These are phyloP conservation scores for Lentinus brumalis DNA, from an alignment of 768 basidiomycete genomes.

Conservation along the genomic window DNA sequence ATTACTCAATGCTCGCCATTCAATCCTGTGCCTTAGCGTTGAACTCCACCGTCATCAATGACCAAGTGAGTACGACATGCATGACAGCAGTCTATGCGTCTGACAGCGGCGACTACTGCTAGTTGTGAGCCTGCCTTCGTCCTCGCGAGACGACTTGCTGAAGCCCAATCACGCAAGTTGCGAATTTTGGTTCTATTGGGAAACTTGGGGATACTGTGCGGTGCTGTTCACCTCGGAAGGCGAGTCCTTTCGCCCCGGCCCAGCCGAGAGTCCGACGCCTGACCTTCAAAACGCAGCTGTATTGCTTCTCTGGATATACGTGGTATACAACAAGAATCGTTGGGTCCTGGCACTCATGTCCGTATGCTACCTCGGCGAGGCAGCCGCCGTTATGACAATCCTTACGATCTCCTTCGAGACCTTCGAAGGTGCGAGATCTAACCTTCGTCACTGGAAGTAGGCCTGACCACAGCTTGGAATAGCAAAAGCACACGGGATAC, in stretches of 20 bases:
- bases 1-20: not conserved
- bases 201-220: constrained; percentile 28
- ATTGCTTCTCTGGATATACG: constrained; percentile 34
- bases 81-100: not conserved
- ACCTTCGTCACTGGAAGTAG: not conserved
- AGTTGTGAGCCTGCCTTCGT: constrained; percentile 13
- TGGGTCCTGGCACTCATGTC: constrained; percentile 22
- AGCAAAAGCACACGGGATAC: constrained; percentile 15
- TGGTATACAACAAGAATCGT: constrained; percentile 30
- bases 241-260: not conserved
- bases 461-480: not conserved
- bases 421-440: constrained; percentile 12
- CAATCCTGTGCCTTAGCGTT: constrained; percentile 5
- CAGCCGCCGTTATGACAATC: constrained; percentile 22
- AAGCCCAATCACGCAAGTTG: constrained; percentile 13
- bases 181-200: constrained; percentile 33
- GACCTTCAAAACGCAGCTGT: constrained; percentile 22
- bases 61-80: constrained; percentile 5
- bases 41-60: constrained; percentile 8
- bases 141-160: not conserved
- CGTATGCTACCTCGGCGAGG: constrained; percentile 21
- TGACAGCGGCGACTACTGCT: not conserved
- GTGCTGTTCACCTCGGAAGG: constrained; percentile 25
- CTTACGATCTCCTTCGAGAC: constrained; percentile 23
- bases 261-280: not conserved